phyloP scores from a whole-genome alignment of 129 eudicot species.

The carrot (Daucus carota) region DH1_v3.0 NC_030386.2:8126501-8127000 shows the following conservation, averaged over 20 bases:
- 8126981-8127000: slow-evolving; percentile 17
- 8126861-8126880: neutral
- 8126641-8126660: neutral
- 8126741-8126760: neutral
- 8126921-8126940: slow-evolving; percentile 27
- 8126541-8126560: no score
- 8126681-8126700: neutral
- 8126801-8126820: slow-evolving; percentile 7
- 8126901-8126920: slow-evolving; percentile 25
- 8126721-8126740: neutral
- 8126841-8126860: neutral
- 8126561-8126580: no score
- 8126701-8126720: neutral
- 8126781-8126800: slow-evolving; percentile 7
- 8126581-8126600: no score
- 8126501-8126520: no score
- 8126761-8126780: neutral
- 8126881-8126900: slow-evolving; percentile 15
- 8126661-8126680: neutral
- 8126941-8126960: slow-evolving; percentile 34
- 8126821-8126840: neutral
- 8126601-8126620: no score
- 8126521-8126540: no score
- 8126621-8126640: no score
- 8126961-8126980: slow-evolving; percentile 34